These are phyloP conservation scores for Clarireedia sp. DNA, from an alignment of 2,329 filamentous ascomycete genomes.

Conservation along the genomic window DNA sequence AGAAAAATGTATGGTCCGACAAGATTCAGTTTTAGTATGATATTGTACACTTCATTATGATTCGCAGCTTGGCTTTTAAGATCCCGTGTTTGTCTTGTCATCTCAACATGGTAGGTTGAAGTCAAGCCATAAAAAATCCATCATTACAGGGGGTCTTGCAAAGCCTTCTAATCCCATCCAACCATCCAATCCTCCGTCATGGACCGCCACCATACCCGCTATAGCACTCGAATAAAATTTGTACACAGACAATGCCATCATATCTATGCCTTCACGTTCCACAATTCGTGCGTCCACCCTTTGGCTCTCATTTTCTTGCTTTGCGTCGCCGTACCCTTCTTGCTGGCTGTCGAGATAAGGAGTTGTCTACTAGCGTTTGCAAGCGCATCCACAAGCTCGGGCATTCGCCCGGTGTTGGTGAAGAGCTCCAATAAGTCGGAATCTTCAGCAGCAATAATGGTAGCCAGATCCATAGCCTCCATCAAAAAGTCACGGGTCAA, in stretches of 20 bases:
- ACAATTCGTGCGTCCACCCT: slow-evolving; percentile 57
- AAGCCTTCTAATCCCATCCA: slow-evolving; percentile 1
- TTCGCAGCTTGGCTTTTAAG: neutral
- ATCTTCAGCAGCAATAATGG: slow-evolving; percentile 62
- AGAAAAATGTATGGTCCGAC: too few species aligned
- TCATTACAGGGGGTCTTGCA: neutral
- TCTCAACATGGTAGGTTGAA: slow-evolving; percentile 1
- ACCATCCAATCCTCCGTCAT: slow-evolving; percentile 1
- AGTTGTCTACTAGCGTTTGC: slow-evolving; percentile 38
- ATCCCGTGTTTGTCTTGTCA: neutral
- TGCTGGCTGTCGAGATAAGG: slow-evolving; percentile 42
- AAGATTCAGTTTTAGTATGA: too few species aligned
- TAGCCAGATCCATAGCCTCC: slow-evolving; percentile 80
- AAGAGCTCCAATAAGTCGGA: slow-evolving; percentile 61
- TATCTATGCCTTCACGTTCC: slow-evolving; percentile 32
- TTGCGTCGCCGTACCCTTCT: slow-evolving; percentile 37
- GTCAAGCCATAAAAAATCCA: neutral
- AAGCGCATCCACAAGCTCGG: slow-evolving; percentile 68
- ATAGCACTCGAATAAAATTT: neutral
- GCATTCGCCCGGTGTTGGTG: slow-evolving; percentile 57
- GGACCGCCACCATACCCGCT: neutral
- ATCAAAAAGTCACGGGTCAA: slow-evolving; percentile 70
- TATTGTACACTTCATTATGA: slow-evolving; percentile 1
- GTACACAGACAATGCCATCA: neutral
- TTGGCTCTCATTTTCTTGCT: slow-evolving; percentile 54